phyloP scores from a whole-genome alignment of 2,329 filamentous ascomycete genomes.

The Diaporthe citriasiana region DNA sequence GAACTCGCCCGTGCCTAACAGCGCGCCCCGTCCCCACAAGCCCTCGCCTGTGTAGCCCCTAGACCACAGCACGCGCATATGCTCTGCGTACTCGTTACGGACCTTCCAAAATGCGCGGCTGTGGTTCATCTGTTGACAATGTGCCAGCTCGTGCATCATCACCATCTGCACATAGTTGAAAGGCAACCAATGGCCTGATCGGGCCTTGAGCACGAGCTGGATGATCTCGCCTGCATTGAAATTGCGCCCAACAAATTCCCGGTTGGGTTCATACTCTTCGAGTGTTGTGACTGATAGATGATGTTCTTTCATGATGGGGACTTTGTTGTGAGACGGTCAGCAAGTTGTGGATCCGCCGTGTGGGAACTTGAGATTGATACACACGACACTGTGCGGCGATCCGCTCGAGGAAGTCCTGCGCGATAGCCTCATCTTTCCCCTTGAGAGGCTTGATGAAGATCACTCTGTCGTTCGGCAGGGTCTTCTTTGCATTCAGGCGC shows the following conservation, averaged over 20 bases:
- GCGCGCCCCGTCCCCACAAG: slow-evolving; percentile 81
- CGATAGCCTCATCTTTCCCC: slow-evolving; percentile 72
- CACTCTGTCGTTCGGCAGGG: slow-evolving; percentile 82
- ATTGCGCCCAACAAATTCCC: slow-evolving; percentile 88
- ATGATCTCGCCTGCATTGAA: slow-evolving; percentile 92
- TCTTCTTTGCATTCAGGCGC: slow-evolving; percentile 80
- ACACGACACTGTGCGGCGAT: slow-evolving; percentile 84
- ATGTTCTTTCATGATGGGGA: slow-evolving; percentile 78
- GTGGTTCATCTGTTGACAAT: slow-evolving; percentile 95
- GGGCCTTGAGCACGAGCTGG: slow-evolving; percentile 83
- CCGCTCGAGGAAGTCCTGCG: slow-evolving; percentile 80
- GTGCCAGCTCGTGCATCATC: slow-evolving; percentile 93
- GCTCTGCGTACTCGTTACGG: slow-evolving; percentile 78
- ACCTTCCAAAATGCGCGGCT: slow-evolving; percentile 85
- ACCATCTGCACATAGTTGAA: slow-evolving; percentile 92
- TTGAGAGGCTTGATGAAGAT: slow-evolving; percentile 87
- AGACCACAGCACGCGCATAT: slow-evolving; percentile 79
- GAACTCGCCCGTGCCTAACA: slow-evolving; percentile 72
- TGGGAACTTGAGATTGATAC: slow-evolving; percentile 48
- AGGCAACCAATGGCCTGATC: slow-evolving; percentile 79
- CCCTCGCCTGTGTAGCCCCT: slow-evolving; percentile 84
- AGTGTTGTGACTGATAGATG: slow-evolving; percentile 76
- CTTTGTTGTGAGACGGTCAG: slow-evolving; percentile 50
- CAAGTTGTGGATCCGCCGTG: neutral
- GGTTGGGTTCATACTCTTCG: slow-evolving; percentile 86